Conservation (phyloP, 257 asterid species). For the Rehmannia glutinosa region DNA sequence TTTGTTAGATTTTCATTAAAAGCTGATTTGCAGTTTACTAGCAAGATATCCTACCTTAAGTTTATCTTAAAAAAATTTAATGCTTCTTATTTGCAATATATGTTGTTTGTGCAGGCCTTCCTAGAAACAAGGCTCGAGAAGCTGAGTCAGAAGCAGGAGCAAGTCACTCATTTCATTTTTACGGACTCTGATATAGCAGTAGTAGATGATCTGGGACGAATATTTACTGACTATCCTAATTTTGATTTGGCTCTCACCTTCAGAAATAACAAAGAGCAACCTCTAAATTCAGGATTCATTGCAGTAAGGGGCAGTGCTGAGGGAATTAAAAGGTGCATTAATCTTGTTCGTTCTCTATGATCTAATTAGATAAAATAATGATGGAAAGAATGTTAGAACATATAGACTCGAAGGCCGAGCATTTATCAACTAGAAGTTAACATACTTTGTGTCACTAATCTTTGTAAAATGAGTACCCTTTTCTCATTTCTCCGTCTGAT, state of each 20-base stretch:
- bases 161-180: constrained; percentile 62
- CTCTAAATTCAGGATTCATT: constrained; percentile 92
- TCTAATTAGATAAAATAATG: background rate
- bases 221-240: constrained; percentile 55
- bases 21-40: constrained; percentile 3
- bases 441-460: background rate
- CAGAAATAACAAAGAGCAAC: constrained; percentile 93
- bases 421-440: background rate
- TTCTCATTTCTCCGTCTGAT: background rate
- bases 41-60: background rate
- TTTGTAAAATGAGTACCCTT: background rate
- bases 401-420: background rate
- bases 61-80: background rate
- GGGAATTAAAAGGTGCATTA: constrained; percentile 68
- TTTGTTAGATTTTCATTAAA: background rate
- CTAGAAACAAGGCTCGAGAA: constrained; percentile 53
- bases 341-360: background rate
- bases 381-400: background rate
- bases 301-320: constrained; percentile 82
- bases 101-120: constrained; percentile 50
- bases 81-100: constrained; percentile 9
- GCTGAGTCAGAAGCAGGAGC: constrained; percentile 43
- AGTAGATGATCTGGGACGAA: constrained; percentile 59
- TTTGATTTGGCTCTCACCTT: constrained; percentile 91
- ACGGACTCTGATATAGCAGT: constrained; percentile 95